Percentiles rank a stretch among this genome's conserved stretches.
These are phyloP conservation scores for Xerocomellus amylosporus DNA, from an alignment of 768 basidiomycete genomes.

Conservation along the genomic window DNA sequence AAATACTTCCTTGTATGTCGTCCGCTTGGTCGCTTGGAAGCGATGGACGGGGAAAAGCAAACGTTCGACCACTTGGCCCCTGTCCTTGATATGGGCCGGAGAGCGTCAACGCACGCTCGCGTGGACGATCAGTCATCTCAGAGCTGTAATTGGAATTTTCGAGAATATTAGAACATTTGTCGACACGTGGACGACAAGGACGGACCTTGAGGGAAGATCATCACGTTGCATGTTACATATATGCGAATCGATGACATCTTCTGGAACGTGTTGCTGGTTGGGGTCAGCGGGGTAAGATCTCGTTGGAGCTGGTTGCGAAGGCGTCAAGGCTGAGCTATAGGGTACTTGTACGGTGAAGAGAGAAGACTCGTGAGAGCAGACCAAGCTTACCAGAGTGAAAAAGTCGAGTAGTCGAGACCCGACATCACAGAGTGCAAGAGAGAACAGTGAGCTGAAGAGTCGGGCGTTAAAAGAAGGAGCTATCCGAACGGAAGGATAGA, in stretches of 20 bases:
- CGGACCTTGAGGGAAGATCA: conserved; percentile 35
- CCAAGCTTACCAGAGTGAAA: conserved; percentile 23
- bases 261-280: conserved; percentile 25
- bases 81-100: conserved; percentile 22
- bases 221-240: conserved; percentile 29
- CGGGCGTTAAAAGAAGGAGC: conserved; percentile 4
- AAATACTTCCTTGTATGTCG: conserved; percentile 22
- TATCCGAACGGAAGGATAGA: conserved; percentile 7
- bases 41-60: conserved; percentile 9
- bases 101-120: conserved; percentile 16
- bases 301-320: conserved; percentile 19
- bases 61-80: conserved; percentile 10
- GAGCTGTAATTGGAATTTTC: conserved; percentile 21
- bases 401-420: conserved; percentile 27
- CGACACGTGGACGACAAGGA: conserved; percentile 28
- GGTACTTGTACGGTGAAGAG: conserved; percentile 1
- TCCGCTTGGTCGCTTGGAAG: conserved; percentile 17
- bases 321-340: conserved; percentile 28
- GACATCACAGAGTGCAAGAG: conserved; percentile 16
- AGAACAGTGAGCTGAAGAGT: neutral
- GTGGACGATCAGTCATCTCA: conserved; percentile 21
- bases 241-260: conserved; percentile 30
- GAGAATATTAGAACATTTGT: conserved; percentile 8
- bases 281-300: conserved; percentile 31
- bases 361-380: neutral